Evolutionary conservation across 345 rosid species (phyloP).

Genomic region (Diplotaxis tenuifolia): DNA sequence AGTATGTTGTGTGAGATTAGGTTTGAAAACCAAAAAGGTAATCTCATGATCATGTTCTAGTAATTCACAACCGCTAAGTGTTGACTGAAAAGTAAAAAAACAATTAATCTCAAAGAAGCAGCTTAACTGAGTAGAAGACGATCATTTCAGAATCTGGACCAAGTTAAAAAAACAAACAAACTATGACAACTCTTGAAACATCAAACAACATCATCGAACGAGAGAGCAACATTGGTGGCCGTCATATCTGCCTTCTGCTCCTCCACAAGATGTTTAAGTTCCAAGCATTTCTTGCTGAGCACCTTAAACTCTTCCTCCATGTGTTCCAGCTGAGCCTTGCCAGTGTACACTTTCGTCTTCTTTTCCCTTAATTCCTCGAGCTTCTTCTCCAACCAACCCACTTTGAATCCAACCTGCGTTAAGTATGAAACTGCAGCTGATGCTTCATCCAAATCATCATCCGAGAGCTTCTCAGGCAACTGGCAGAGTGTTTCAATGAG

Average conservation of each 20-base stretch:
- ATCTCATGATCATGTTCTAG: background rate
- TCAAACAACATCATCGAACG: background rate
- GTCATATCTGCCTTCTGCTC: background rate
- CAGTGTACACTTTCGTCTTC: background rate
- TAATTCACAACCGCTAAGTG: background rate
- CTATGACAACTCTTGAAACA: background rate
- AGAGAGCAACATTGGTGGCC: background rate
- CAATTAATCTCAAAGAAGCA: slow-evolving; percentile 1
- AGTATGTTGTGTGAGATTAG: background rate
- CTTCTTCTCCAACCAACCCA: too few species aligned
- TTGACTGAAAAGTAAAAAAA: slow-evolving; percentile 1
- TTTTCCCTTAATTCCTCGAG: background rate
- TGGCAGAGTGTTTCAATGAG: background rate
- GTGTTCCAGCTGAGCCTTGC: background rate
- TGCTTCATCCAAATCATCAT: background rate
- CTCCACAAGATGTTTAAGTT: background rate
- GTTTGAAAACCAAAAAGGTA: slow-evolving; percentile 13
- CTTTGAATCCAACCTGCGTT: background rate
- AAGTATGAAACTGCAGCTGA: background rate
- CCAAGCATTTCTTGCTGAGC: background rate
- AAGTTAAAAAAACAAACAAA: too few species aligned
- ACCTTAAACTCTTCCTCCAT: background rate
- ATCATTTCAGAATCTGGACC: too few species aligned
- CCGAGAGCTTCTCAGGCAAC: background rate
- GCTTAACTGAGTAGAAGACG: background rate